These are phyloP conservation scores for Suillus occidentalis DNA, from an alignment of 768 basidiomycete species.

Conservation along the genomic window DNA sequence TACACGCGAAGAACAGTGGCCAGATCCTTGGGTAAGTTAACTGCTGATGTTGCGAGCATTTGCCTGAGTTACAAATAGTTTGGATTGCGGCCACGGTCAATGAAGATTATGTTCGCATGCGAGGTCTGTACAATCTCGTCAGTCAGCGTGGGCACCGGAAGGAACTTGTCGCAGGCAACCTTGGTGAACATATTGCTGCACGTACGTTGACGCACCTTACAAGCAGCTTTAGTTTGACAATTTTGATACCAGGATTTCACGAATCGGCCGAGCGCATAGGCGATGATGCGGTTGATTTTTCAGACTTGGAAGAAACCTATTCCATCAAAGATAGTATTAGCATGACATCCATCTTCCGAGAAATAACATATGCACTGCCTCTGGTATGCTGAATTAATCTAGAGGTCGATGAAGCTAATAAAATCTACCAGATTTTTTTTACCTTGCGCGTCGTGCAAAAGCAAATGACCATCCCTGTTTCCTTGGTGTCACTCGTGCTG, in stretches of 20 bases:
- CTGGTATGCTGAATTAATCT: background rate
- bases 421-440: background rate
- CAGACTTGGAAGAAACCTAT: slow-evolving; percentile 33
- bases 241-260: slow-evolving; percentile 31
- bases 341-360: slow-evolving; percentile 44
- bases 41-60: background rate
- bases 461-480: background rate
- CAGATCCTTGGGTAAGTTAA: slow-evolving; percentile 32
- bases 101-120: slow-evolving; percentile 56
- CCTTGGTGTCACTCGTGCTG: background rate
- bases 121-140: too few species aligned
- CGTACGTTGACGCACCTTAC: slow-evolving; percentile 37
- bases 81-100: slow-evolving; percentile 75
- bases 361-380: slow-evolving; percentile 58
- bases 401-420: background rate
- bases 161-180: slow-evolving; percentile 68
- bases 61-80: slow-evolving; percentile 31
- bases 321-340: slow-evolving; percentile 26
- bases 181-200: slow-evolving; percentile 51
- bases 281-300: slow-evolving; percentile 38
- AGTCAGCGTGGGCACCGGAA: too few species aligned
- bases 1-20: slow-evolving; percentile 20
- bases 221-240: background rate
- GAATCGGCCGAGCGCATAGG: slow-evolving; percentile 29
- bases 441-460: background rate